These are phyloP conservation scores for Tylopilus balloui DNA, from an alignment of 768 basidiomycete species.

Conservation along the genomic window DNA sequence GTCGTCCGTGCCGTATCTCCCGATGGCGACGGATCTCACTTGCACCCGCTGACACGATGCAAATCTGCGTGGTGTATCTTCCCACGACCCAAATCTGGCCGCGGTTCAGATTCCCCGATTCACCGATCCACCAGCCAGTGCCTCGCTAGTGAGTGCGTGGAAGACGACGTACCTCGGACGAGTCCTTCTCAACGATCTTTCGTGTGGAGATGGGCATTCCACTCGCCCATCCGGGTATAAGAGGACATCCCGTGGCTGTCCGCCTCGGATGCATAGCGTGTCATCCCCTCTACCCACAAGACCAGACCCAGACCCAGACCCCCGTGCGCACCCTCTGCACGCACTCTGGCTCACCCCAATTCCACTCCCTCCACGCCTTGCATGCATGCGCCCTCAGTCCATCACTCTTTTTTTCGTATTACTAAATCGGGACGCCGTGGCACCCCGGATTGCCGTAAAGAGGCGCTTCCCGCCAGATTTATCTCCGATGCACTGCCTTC, in stretches of 20 bases:
- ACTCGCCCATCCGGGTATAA: slow-evolving; percentile 14
- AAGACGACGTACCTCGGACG: slow-evolving; percentile 21
- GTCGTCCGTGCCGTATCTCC: slow-evolving; percentile 53
- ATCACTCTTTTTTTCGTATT: slow-evolving; percentile 14
- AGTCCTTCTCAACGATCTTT: slow-evolving; percentile 3
- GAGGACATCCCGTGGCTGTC: slow-evolving; percentile 22
- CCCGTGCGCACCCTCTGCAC: slow-evolving; percentile 13
- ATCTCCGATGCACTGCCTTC: slow-evolving; percentile 21
- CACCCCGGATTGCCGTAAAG: slow-evolving; percentile 30
- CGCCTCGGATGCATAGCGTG: slow-evolving; percentile 6
- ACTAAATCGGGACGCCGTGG: slow-evolving; percentile 21
- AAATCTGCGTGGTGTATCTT: slow-evolving; percentile 30
- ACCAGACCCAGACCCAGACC: slow-evolving; percentile 23
- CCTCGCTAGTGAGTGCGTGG: neutral
- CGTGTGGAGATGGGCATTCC: slow-evolving; percentile 8
- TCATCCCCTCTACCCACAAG: slow-evolving; percentile 26
- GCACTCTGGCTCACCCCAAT: slow-evolving; percentile 23
- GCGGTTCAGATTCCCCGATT: slow-evolving; percentile 28
- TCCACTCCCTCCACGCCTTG: slow-evolving; percentile 20
- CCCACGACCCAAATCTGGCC: slow-evolving; percentile 22
- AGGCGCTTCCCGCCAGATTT: slow-evolving; percentile 21
- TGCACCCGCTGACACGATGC: slow-evolving; percentile 30
- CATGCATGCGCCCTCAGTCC: slow-evolving; percentile 18
- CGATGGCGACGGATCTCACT: slow-evolving; percentile 58
- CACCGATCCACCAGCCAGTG: slow-evolving; percentile 18